Percentiles rank a stretch among this genome's conserved stretches.
These are phyloP conservation scores for Pholiota molesta DNA, from an alignment of 768 basidiomycete genomes.

Conservation along the genomic window DNA sequence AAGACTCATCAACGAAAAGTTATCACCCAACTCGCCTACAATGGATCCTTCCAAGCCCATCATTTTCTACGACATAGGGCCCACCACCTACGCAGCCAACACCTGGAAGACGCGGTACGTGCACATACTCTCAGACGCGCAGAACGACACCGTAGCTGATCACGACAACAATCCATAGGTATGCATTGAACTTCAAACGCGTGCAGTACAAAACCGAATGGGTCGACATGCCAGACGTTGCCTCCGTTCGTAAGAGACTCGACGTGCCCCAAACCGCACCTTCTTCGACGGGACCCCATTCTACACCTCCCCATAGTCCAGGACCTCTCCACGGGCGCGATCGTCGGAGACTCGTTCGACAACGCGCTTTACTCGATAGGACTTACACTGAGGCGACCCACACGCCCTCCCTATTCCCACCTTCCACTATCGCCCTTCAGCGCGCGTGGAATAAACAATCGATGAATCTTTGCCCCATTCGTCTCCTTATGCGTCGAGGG, in stretches of 20 bases:
- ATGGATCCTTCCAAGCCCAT: not conserved
- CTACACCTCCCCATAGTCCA: constrained; percentile 49
- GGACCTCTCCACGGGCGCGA: constrained; percentile 37
- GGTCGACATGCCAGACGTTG: constrained; percentile 47
- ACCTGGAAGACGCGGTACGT: constrained; percentile 1
- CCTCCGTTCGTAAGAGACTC: constrained; percentile 24
- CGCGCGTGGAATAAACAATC: constrained; percentile 28
- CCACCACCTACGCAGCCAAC: not conserved
- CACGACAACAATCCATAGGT: constrained; percentile 7
- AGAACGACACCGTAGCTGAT: not conserved
- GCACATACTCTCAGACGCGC: not conserved
- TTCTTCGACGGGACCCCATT: constrained; percentile 27
- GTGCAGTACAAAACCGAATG: constrained; percentile 41
- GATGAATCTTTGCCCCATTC: not conserved
- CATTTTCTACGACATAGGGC: not conserved
- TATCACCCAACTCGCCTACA: too few relatives aligned
- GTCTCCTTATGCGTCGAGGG: not conserved
- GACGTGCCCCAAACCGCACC: constrained; percentile 30
- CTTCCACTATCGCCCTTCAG: constrained; percentile 34
- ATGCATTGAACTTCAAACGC: constrained; percentile 21
- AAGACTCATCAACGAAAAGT: too few relatives aligned
- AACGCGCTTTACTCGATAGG: constrained; percentile 49
- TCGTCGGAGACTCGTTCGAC: constrained; percentile 37
- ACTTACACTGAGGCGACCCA: constrained; percentile 33
- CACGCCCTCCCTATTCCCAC: constrained; percentile 34